Conservation (phyloP, 495 filamentous ascomycete genomes). For the Xylaria grammica region DNA sequence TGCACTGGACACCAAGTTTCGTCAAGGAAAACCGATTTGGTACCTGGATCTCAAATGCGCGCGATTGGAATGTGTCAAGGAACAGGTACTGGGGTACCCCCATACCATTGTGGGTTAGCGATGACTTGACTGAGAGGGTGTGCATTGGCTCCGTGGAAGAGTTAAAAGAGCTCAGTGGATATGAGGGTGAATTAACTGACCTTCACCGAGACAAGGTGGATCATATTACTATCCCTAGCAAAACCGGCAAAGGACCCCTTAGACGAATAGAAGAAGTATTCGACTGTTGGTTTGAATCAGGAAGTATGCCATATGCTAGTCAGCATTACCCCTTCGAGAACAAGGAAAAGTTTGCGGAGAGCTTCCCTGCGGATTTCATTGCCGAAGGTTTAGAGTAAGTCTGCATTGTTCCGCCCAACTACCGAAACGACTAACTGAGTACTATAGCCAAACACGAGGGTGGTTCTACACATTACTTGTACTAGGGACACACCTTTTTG, state of each 20-base stretch:
- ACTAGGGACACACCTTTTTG: slow-evolving; percentile 89
- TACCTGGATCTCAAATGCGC: slow-evolving; percentile 87
- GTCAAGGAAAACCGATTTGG: slow-evolving; percentile 90
- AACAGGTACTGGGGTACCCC: slow-evolving; percentile 99
- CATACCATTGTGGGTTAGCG: slow-evolving; percentile 89
- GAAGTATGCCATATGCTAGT: slow-evolving; percentile 95
- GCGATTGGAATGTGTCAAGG: slow-evolving; percentile 95
- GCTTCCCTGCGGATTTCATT: slow-evolving; percentile 96
- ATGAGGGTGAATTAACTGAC: slow-evolving; percentile 82
- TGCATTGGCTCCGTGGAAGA: slow-evolving; percentile 88
- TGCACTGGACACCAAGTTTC: slow-evolving; percentile 91
- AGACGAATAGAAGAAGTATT: slow-evolving; percentile 90
- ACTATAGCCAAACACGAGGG: slow-evolving; percentile 56
- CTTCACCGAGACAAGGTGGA: slow-evolving; percentile 95
- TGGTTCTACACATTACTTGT: slow-evolving; percentile 98
- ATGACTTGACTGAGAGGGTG: slow-evolving; percentile 83
- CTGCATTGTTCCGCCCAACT: background rate
- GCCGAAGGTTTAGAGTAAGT: slow-evolving; percentile 93
- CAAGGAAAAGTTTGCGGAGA: slow-evolving; percentile 74
- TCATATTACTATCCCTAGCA: slow-evolving; percentile 93
- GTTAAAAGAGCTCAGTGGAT: slow-evolving; percentile 85
- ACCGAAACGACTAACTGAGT: slow-evolving; percentile 18
- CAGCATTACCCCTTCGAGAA: slow-evolving; percentile 96
- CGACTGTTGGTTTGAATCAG: slow-evolving; percentile 93
- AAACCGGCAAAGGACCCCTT: slow-evolving; percentile 83